Conservation (phyloP, 2,329 filamentous ascomycete genomes). For the Xylariales sp. region DNA sequence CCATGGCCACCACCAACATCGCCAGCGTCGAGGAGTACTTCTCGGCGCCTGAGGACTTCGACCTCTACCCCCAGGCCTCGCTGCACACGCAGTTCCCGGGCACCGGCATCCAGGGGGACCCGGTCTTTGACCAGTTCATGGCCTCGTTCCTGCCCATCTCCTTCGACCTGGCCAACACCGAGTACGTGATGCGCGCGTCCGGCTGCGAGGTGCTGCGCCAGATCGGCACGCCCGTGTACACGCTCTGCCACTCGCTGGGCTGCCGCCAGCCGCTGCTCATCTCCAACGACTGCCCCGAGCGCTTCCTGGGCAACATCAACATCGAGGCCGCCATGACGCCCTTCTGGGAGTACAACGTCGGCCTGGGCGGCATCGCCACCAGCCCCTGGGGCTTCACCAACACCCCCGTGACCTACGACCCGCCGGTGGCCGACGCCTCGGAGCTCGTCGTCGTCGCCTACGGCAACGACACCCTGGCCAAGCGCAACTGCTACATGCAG, state of each 20-base stretch:
- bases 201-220: constrained; percentile 37
- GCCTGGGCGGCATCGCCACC: constrained; percentile 22
- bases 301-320: constrained; percentile 35
- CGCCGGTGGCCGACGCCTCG: constrained; percentile 30
- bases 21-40: constrained; percentile 32
- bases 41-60: constrained; percentile 27
- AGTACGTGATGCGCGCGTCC: constrained; percentile 31
- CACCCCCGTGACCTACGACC: constrained; percentile 43
- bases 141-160: constrained; percentile 32
- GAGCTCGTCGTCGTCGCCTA: constrained; percentile 28
- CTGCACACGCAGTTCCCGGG: constrained; percentile 40
- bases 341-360: constrained; percentile 36
- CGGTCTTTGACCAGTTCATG: constrained; percentile 37
- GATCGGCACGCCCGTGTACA: constrained; percentile 34
- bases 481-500: constrained; percentile 29
- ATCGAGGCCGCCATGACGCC: constrained; percentile 44
- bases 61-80: constrained; percentile 32
- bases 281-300: constrained; percentile 33
- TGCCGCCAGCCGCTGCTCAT: constrained; percentile 35
- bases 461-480: constrained; percentile 14
- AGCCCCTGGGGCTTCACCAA: constrained; percentile 41
- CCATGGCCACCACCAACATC: constrained; percentile 21
- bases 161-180: constrained; percentile 25
- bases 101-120: constrained; percentile 31
- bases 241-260: constrained; percentile 43